Base-by-base conservation (phyloP, 345 rosid genomes). In the Raphanus raphanistrum region DNA sequence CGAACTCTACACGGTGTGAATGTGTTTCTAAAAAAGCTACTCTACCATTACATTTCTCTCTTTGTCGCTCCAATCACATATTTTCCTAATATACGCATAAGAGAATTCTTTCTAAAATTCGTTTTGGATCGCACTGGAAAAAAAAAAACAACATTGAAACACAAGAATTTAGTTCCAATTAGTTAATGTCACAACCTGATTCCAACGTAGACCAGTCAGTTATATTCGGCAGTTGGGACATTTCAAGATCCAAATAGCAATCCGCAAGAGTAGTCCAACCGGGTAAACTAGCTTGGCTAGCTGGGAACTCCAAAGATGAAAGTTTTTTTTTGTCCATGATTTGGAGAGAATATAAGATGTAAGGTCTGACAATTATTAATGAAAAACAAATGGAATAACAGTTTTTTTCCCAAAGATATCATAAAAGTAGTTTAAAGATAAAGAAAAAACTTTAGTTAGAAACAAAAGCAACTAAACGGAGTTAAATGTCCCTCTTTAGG, bases 1-100 rank as follows among this genome's bases (percentile, higher is more conserved):
- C 33, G 5, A 45, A 72, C 57, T 72, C 41, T 43, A 10, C 35
- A 31, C 58, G 58, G 77, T 78, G 73, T 66, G 77, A 78, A 78
- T 33, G 81, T 66, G 66, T 67, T 48, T 66, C 28, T 3, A n/a
- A 32, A 27, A 61, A 67, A 48, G 68, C n/a, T 26, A 55, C 38
- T 41, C 66, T 70, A 17, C 29, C 63, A 17, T 68, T 15, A 52
- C 36, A 54, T 48, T 33, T 64, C 1, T 64, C 41, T 55, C 33
- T 41, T 67, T 1, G 60, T 75, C 35, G 26, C 35, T 75, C 60
- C 17, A 31, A 0, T 67, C 66, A 38, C 58, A 73, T 38, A 16
- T 2, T 28, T 38, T 74, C 25, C 11, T 21, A 21, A 21, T 21
- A 21, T 41, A 55, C 60, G 27, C 21, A 4, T 4, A 50, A 8